Conservation (phyloP, 2,329 filamentous ascomycete genomes). For the Torrubiellomyces zombiae region DNA sequence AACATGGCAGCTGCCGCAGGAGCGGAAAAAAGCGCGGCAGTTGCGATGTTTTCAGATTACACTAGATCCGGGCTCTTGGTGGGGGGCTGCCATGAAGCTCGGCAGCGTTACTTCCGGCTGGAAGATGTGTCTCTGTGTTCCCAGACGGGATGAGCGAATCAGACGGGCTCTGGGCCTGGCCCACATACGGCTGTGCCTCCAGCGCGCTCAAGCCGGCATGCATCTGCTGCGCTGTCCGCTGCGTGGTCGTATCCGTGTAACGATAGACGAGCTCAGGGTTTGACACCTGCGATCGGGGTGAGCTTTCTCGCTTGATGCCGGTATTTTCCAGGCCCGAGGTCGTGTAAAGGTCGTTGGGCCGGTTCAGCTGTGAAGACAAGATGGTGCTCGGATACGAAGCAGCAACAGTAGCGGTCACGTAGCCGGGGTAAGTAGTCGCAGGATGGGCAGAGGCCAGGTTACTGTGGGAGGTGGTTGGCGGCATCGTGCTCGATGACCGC, state of each 20-base stretch:
- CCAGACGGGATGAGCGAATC: too few relatives aligned
- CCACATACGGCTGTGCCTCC: conserved; percentile 2
- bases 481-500: too few relatives aligned
- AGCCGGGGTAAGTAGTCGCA: conserved; percentile 2
- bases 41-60: too few relatives aligned
- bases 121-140: too few relatives aligned
- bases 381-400: neutral
- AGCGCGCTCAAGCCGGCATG: conserved; percentile 1
- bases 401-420: conserved; percentile 1
- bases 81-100: too few relatives aligned
- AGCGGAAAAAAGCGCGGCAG: too few relatives aligned
- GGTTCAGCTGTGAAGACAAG: conserved; percentile 1
- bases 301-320: conserved; percentile 7
- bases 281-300: conserved; percentile 6
- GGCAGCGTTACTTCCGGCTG: too few relatives aligned
- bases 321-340: conserved; percentile 3
- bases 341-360: conserved; percentile 6
- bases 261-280: conserved; percentile 15
- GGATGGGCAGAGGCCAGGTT: neutral
- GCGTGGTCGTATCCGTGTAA: conserved; percentile 11
- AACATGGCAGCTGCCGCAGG: too few relatives aligned
- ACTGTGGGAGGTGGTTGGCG: conserved; percentile 2
- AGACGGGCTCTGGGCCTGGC: too few relatives aligned
- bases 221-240: conserved; percentile 1
- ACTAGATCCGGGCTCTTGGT: too few relatives aligned